A percentile compares a stretch with the other conserved stretches of the same genome.
These are phyloP conservation scores for Talaromyces atroroseus DNA, from an alignment of 2,329 filamentous ascomycete species.

Conservation along the genomic window DNA sequence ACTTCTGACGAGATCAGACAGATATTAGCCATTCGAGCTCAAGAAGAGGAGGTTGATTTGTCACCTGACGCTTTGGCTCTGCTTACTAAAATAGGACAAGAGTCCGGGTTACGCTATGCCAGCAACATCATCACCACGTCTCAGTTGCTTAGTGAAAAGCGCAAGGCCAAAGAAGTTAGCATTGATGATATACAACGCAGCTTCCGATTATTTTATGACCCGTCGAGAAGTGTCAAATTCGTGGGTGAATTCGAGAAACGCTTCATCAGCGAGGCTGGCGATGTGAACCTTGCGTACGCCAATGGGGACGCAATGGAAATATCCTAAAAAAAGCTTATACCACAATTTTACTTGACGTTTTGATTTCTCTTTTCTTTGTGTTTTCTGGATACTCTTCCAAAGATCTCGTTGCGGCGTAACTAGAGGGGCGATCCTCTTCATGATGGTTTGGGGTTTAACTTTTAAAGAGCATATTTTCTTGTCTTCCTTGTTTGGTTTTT, in stretches of 20 bases:
- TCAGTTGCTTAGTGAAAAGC: conserved; percentile 79
- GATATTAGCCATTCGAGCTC: conserved; percentile 85
- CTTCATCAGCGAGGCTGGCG: conserved; percentile 81
- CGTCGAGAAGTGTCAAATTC: conserved; percentile 80
- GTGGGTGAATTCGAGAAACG: conserved; percentile 86
- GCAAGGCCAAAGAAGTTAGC: conserved; percentile 74
- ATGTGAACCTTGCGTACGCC: conserved; percentile 61
- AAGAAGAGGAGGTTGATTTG: conserved; percentile 93
- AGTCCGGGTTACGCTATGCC: conserved; percentile 89
- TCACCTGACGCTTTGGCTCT: conserved; percentile 85
- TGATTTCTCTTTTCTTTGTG: not conserved
- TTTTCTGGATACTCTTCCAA: not conserved
- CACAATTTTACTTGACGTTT: not conserved
- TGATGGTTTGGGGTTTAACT: not conserved
- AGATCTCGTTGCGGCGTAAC: conserved; percentile 12
- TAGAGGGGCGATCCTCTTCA: conserved; percentile 10
- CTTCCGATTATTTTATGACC: conserved; percentile 91
- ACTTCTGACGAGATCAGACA: conserved; percentile 77
- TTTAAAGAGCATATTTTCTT: conserved; percentile 6
- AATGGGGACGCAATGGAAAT: conserved; percentile 66
- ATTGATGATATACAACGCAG: conserved; percentile 88
- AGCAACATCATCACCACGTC: conserved; percentile 96
- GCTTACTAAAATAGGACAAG: conserved; percentile 90
- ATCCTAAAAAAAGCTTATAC: conserved; percentile 22
- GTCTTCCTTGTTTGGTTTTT: not conserved